Evolutionary conservation across 2,329 filamentous ascomycete species (phyloP).

Genomic region (Beauveria sp.): DNA sequence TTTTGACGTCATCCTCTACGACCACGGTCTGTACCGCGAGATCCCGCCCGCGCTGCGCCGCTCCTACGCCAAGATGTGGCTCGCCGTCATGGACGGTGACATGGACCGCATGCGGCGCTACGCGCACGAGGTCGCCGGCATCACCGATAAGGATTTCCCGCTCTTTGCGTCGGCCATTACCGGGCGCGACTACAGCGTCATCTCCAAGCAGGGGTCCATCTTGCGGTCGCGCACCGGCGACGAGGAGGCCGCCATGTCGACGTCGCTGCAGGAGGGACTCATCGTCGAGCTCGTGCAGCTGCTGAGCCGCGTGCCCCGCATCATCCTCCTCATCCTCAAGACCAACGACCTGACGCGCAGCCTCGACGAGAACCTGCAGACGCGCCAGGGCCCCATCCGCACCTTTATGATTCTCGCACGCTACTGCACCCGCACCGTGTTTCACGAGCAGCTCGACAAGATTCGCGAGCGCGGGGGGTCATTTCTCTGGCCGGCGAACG

Average conservation of each 20-base stretch:
- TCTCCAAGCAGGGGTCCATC: slow-evolving; percentile 54
- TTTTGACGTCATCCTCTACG: slow-evolving; percentile 94
- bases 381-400: slow-evolving; percentile 56
- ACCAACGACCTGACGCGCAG: slow-evolving; percentile 94
- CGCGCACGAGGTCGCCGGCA: slow-evolving; percentile 79
- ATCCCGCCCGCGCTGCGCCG: slow-evolving; percentile 72
- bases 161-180: slow-evolving; percentile 96
- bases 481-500: slow-evolving; percentile 51
- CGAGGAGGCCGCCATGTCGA: slow-evolving; percentile 82
- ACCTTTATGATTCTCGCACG: slow-evolving; percentile 61
- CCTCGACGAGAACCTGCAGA: slow-evolving; percentile 84
- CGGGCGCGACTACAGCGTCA: slow-evolving; percentile 76
- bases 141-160: slow-evolving; percentile 84
- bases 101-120: slow-evolving; percentile 81
- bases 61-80: slow-evolving; percentile 94
- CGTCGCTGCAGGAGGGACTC: slow-evolving; percentile 78
- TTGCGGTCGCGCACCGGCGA: slow-evolving; percentile 54
- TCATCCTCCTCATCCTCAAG: slow-evolving; percentile 92
- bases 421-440: slow-evolving; percentile 60
- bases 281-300: slow-evolving; percentile 82
- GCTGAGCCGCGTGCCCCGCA: slow-evolving; percentile 78
- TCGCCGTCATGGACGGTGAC: slow-evolving; percentile 88
- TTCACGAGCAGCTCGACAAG: slow-evolving; percentile 55
- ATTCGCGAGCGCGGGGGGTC: slow-evolving; percentile 42
- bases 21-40: slow-evolving; percentile 92